Percentiles rank a stretch among this genome's conserved stretches.
Conservation (phyloP, 305 asterid genomes). For the Solanum hybrid region DNA sequence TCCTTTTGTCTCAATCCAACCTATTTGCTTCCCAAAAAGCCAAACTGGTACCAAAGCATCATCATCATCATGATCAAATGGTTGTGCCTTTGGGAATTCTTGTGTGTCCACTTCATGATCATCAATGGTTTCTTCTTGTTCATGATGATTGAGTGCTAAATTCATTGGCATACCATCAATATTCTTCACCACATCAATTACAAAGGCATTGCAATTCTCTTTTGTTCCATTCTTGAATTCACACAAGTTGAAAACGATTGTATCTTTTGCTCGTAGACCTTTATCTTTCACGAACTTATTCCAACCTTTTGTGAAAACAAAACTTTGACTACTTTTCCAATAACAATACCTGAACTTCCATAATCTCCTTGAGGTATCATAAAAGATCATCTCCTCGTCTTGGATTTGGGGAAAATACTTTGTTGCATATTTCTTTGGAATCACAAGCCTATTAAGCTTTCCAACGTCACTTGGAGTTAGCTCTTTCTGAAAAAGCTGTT, state of each 20-base stretch:
- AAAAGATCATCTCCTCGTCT: constrained; percentile 34
- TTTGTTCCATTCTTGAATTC: not conserved
- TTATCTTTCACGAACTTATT: constrained; percentile 48
- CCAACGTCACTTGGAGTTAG: constrained; percentile 90
- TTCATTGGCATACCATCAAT: not conserved
- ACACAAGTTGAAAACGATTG: not conserved
- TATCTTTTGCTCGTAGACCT: constrained; percentile 20
- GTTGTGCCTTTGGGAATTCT: not conserved
- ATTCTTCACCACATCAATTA: not conserved
- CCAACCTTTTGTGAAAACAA: constrained; percentile 75
- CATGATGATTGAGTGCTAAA: not conserved
- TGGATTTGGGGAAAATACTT: constrained; percentile 41
- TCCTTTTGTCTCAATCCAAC: not conserved
- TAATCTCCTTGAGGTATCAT: constrained; percentile 29
- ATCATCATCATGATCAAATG: not conserved
- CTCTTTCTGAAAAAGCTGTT: constrained; percentile 55
- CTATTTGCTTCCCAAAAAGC: constrained; percentile 1
- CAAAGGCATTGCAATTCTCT: constrained; percentile 10
- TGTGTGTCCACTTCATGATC: not conserved
- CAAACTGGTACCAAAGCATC: not conserved
- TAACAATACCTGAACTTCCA: constrained; percentile 67
- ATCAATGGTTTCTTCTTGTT: not conserved
- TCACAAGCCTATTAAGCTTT: constrained; percentile 59
- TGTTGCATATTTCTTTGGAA: constrained; percentile 53
- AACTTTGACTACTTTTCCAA: constrained; percentile 81